Evolutionary conservation across 2,329 filamentous ascomycete genomes (phyloP), one percentile per base, ranked within the genome.

Genomic region (Paraphaeosphaeria minitans): DNA sequence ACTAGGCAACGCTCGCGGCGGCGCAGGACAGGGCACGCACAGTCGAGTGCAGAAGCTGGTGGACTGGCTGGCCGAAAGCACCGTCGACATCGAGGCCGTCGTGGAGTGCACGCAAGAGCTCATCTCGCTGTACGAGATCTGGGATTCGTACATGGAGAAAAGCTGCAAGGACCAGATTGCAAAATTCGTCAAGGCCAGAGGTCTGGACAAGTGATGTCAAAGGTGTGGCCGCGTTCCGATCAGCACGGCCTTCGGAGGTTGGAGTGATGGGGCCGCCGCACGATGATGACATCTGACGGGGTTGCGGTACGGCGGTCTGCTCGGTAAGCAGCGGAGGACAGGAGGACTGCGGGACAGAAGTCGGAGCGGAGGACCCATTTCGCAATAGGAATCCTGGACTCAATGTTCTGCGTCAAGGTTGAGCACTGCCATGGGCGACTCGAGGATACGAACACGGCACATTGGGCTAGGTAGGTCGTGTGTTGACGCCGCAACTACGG

Each of bases 21-120:
- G 65, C 41, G 66, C 63, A n/a, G 68, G 63, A 14, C 56, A 61
- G 54, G 75, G 68, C 4, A 65, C 66, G 37, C 85, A 85, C 66
- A 82, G 79, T 29, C 81, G 86, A 54, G 82, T 91, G 49, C 83
- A 85, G 53, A 88, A 89, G 65, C 83, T 96, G 42, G 85, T 92
- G 10, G 85, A 86, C 42, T 97, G 93, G 89, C 82, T 97, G 57
- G 90, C 93, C 0, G 92, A 96, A 72, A 95, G 91, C 69, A 89
- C 87, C 57, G 86, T 97, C 45, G 91, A 96, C 68, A 90, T 97
- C 69, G 87, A 91, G 64, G 89, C 88, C 33, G 89, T 96, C 75
- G 89, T 96, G 52, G 92, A 97, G 76, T 92, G 90, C 70, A 94
- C 91, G 0, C 93, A 97, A 77, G 93, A 97, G 78, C 85, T 97